Base-by-base conservation (phyloP, 2,329 filamentous ascomycete genomes). In the Curvularia hawaiiensis region DNA sequence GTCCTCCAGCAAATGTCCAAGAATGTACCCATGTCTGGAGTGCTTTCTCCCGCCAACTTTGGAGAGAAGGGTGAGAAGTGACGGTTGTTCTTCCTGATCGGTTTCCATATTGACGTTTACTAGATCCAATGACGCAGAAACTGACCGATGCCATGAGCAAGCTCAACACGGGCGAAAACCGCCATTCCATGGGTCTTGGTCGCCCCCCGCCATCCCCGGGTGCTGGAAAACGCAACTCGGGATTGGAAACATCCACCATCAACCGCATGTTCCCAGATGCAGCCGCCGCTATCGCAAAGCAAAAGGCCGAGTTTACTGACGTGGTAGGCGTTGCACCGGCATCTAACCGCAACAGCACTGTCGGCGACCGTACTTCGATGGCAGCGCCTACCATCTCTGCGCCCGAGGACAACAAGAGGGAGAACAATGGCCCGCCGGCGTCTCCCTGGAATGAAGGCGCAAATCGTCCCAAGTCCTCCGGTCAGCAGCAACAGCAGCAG, bases 181-280 rank as follows among this genome's bases (percentile, higher is more conserved):
- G 94, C 66, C 95, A 92, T 79, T 97, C 94, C 1, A 84, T 97
- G 69, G 87, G 87, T 30, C 76, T 81, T 53, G 79, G 79, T 30
- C 91, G 94, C 64, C 90, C 90, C 61, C 89, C 90, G 39, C 87
- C 90, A 54, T 91, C 90, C 49, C 87, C 92, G 12, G 73, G 74
- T 53, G 86, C 88, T 50, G 67, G 51, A 26, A 98, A 97, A 81
- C 89, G 95, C 67, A 95, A 96, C 75, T 98, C 95, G 45, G 92
- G 90, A n/a, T 87, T 99, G 55, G 94, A 98, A 74, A 85, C 91
- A 5, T 92, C 89, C 31, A 96, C 92, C 24, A 97, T 99, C 78
- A 97, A 97, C 78, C 92, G 92, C 70, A 98, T 99, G 95, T 99
- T 99, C 77, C 95, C 95, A 7, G 95, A 99, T 80, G 95, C 95